A percentile compares a stretch with the other conserved stretches of the same genome.
Evolutionary conservation across 1,284 basidiomycete genomes (phyloP).

Genomic region (Cronartium quercuum): DNA sequence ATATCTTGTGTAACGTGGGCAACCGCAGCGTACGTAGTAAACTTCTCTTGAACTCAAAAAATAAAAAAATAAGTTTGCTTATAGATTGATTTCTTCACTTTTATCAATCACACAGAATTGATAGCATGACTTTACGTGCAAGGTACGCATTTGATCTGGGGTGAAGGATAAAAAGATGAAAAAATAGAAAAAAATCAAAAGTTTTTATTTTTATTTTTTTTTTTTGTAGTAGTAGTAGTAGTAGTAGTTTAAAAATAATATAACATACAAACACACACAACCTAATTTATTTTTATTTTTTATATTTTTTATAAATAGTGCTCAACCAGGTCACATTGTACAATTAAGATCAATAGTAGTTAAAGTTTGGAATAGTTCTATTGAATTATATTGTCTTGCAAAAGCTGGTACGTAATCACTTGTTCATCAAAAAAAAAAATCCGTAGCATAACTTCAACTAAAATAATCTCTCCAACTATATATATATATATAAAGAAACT

Average conservation of each 20-base stretch:
- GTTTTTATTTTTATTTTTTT: too few species aligned
- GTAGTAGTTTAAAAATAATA: too few species aligned
- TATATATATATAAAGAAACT: slow-evolving; percentile 40
- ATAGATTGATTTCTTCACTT: neutral
- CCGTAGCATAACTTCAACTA: slow-evolving; percentile 40
- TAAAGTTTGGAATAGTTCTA: slow-evolving; percentile 40
- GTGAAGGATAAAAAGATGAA: too few species aligned
- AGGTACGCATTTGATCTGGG: slow-evolving; percentile 40
- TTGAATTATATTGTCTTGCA: slow-evolving; percentile 41
- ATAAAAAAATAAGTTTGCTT: neutral
- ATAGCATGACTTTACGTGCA: slow-evolving; percentile 41
- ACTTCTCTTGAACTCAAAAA: too few species aligned
- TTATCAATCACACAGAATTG: slow-evolving; percentile 42
- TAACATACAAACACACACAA: too few species aligned
- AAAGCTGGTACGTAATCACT: slow-evolving; percentile 36
- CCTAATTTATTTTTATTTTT: neutral
- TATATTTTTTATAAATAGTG: neutral
- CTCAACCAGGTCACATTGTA: neutral
- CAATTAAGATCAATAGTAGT: slow-evolving; percentile 27
- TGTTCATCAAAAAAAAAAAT: too few species aligned
- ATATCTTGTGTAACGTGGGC: neutral
- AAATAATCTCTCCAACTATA: slow-evolving; percentile 18
- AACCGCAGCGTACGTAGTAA: neutral
- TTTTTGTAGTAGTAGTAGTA: too few species aligned
- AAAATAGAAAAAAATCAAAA: too few species aligned